Conservation (phyloP, 2,329 filamentous ascomycete genomes). For the Colletotrichum sp. region DNA sequence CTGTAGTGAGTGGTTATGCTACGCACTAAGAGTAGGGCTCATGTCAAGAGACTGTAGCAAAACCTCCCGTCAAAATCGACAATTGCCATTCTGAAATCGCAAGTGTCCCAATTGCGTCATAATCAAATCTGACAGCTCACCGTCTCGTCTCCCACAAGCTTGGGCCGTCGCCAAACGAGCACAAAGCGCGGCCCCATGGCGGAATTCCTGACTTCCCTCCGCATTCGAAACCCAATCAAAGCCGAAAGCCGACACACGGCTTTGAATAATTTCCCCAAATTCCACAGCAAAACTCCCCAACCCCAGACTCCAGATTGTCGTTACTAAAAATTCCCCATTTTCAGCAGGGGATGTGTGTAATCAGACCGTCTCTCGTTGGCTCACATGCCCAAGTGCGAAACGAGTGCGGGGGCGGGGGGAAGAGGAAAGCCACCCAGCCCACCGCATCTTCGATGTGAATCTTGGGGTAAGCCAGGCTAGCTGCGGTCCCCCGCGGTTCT, state of each 20-base stretch:
- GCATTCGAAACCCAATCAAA: background rate
- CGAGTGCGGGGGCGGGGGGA: background rate
- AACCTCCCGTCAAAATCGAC: background rate
- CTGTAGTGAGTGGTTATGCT: too few species aligned
- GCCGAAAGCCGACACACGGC: background rate
- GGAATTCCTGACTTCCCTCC: background rate
- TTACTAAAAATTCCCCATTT: background rate
- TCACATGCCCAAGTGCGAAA: slow-evolving; percentile 14
- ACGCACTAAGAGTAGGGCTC: too few species aligned
- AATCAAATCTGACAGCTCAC: background rate
- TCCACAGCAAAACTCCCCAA: background rate
- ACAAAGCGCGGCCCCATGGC: background rate
- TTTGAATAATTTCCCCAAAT: background rate
- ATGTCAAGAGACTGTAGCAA: background rate
- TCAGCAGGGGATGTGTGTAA: background rate
- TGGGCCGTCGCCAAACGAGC: slow-evolving; percentile 7
- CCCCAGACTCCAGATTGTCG: background rate
- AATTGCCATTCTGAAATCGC: accelerated
- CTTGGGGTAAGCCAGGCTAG: slow-evolving; percentile 13
- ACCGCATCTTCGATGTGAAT: background rate
- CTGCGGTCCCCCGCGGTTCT: background rate
- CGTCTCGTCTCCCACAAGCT: background rate
- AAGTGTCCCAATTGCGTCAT: background rate
- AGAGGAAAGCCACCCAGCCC: background rate
- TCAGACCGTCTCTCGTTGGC: slow-evolving; percentile 8